Base-by-base conservation (phyloP, 2,329 filamentous ascomycete species). In the Sclerotinia trifoliorum region DNA sequence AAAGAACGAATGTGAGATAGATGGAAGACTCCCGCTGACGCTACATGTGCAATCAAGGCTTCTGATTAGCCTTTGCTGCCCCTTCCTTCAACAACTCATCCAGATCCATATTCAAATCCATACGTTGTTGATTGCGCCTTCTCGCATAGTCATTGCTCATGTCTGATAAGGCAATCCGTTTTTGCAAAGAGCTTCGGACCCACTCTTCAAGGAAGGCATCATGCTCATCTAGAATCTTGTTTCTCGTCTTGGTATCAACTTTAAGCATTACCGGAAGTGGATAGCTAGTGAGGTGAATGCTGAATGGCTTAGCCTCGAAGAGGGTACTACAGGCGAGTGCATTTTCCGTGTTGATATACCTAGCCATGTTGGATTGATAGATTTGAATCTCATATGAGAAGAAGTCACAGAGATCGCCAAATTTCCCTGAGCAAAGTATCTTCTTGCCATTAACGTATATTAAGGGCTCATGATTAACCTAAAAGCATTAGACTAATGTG, bases 401-500 rank as follows among this genome's bases (percentile, higher is more conserved):
- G 32, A 52, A 63, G n/a, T 51, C 60, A 32, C 60, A 63, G 60
- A 63, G 46, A 21, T 63, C 46, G 17, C 60, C 60, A 10, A 63
- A 63, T 19, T 26, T 39, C 26, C 32, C 60, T 51, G 48, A 21
- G n/a, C 60, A 63, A 39, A 10, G 44, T 11, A 63, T 63, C n/a
- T 51, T 52, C 60, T 63, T 51, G 15, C 60, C 46, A n/a, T 63
- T 63, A 6, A 63, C 60, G 7, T 63, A 48, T 52, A 63, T 51
- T 17, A 26, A 39, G 17, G 60, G 46, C 32, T 51, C 32, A 21
- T n/a, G n/a, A 21, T 26, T 26, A 6, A 51, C 19, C 60, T 63
- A 39, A 63, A 39, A 26, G 13, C 39, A 39, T 39, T 11, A 56
- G 54, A 39, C 32, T 6, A 6, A 7, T 56, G 7, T 39, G 15